Base-by-base conservation (phyloP, 106 monocot genomes). In the Chionographis japonica region DNA sequence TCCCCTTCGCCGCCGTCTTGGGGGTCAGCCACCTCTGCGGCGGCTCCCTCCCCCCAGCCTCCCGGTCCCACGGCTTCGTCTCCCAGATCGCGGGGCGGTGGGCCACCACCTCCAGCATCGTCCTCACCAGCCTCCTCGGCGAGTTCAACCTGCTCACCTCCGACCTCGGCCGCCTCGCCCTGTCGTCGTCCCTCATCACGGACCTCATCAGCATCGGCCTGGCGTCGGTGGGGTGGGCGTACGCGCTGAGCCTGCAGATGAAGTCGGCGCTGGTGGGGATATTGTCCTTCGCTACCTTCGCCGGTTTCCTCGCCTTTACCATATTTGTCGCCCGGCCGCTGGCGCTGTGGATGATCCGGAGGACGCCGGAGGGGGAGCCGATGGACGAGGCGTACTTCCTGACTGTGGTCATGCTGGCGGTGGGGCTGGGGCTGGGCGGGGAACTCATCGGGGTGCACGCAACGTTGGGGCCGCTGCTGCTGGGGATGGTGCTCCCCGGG, bases 141-240 rank as follows among this genome's bases (percentile, higher is more conserved):
- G 77, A 77, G 55, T 55, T 70, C 46, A 37, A 65, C 5, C 62
- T 77, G 37, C 70, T 70, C 15, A 80, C 74, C 40, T 80, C 80
- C 41, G 65, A 80, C 53, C 52, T 80, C 20, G 80, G 80, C 41
- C 68, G 80, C 16, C 38, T 80, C 8, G 80, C 80, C 18, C 51
- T 74, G 13, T 80, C 80, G 0, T 40, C 64, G 12, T 50, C 74
- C 17, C 51, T 71, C 15, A 53, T 61, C 37, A 42, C 15, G 37
- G 62, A 64, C 15, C 12, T 69, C 7, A 13, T 27, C 60, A 4
- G 15, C 37, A 1, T 40, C 11, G 1, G 67, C 50, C 3, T 27
- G 27, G 52, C 4, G 36, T 43, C 36, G 60, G 65, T 50, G 40
- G 57, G 55, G 8, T 60, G 13, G 18, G 67, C 62, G 36, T 4